phyloP scores from a whole-genome alignment of 2,329 filamentous ascomycete species.

The Chrysoporthe austroafricana region DNA sequence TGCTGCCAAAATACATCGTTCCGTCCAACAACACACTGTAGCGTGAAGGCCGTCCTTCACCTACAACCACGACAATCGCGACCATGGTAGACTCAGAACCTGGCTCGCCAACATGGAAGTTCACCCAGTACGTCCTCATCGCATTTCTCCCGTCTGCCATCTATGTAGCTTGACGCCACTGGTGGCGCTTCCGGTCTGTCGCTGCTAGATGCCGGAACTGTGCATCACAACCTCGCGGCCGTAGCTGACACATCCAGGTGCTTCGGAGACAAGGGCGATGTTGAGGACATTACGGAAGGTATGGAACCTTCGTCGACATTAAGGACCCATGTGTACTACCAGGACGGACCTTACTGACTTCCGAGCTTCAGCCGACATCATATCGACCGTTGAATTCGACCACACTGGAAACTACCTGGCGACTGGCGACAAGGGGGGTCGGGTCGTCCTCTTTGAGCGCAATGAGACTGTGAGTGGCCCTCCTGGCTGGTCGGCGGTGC shows the following conservation, averaged over 20 bases:
- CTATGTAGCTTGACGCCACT: not conserved
- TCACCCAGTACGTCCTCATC: constrained; percentile 81
- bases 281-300: constrained; percentile 93
- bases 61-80: constrained; percentile 37
- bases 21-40: constrained; percentile 26
- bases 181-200: not conserved
- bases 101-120: constrained; percentile 98
- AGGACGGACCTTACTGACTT: constrained; percentile 32
- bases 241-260: constrained; percentile 64
- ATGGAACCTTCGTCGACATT: constrained; percentile 14
- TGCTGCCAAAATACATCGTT: constrained; percentile 17
- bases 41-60: constrained; percentile 35
- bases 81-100: constrained; percentile 97
- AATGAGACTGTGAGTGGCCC: constrained; percentile 84
- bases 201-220: not conserved
- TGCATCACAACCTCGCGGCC: constrained; percentile 9
- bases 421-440: constrained; percentile 86
- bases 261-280: constrained; percentile 99
- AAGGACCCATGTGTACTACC: constrained; percentile 1
- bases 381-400: constrained; percentile 89
- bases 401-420: constrained; percentile 88
- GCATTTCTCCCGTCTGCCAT: constrained; percentile 1
- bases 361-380: constrained; percentile 73
- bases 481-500: not conserved
- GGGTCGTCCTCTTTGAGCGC: constrained; percentile 84